Evolutionary conservation across 768 basidiomycete genomes (phyloP), one percentile per base, ranked within the genome.

Genomic region (Suillus fuscotomentosus): DNA sequence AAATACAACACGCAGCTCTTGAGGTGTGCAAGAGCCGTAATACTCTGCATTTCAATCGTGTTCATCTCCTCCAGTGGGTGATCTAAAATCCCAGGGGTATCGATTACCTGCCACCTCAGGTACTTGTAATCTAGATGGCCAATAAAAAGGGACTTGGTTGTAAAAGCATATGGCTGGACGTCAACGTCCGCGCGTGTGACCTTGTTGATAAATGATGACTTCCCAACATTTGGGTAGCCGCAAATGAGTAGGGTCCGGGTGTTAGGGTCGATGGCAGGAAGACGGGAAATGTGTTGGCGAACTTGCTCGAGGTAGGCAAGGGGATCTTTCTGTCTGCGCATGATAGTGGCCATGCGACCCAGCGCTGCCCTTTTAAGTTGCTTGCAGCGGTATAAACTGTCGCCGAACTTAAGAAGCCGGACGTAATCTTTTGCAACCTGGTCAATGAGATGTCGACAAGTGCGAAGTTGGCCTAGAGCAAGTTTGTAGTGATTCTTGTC

Each of bases 401-500:
- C 97, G 61, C 97, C 97, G 71, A 99, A 99, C 76, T 99, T 99
- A 72, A 99, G 86, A 62, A 99, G 82, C 63, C 97, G 90, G 67
- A 93, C 90, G 78, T 99, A 99, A 76, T 99, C 97, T 75, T 98
- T 99, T 53, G 91, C 94, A 64, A 99, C 92, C 43, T 96, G 94
- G 78, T 97, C 95, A 71, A 99, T 97, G 60, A 99, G 82, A 85
- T 99, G 97, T 45, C 91, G 85, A 2, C 93, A 93, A 1, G 97
- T 99, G 68, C 97, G 90, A 65, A 99, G 87, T 75, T 99, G 97
- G 65, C 97, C 97, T 51, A 99, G 82, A 3, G 97, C 97, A 60
- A 99, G 91, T 80, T 99, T 99, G 87, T 98, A 98, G 75, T 99
- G 97, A 75, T 98, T 98, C 81, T 99, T 99, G 85, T 99, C 97